Evolutionary conservation across 306 rosid species (phyloP).

Genomic region (Quercus suber): DNA sequence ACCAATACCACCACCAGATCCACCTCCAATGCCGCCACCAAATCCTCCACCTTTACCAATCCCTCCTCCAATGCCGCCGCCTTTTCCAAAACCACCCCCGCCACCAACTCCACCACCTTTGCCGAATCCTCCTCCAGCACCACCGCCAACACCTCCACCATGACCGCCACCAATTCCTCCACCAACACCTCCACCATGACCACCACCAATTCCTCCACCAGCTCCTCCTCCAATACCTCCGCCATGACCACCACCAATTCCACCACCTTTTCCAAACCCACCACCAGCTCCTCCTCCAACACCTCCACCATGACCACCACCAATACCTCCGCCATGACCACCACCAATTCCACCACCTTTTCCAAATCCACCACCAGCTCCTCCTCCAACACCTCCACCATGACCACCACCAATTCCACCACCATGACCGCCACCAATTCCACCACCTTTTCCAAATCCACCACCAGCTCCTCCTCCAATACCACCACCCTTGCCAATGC

Average conservation of each 20-base stretch:
- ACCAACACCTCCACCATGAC: slow-evolving; percentile 20
- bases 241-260: slow-evolving; percentile 15
- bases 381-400: slow-evolving; percentile 4
- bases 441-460: slow-evolving; percentile 8
- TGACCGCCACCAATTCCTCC: slow-evolving; percentile 25
- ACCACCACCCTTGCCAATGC: slow-evolving; percentile 22
- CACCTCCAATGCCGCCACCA: background rate
- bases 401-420: background rate
- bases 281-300: slow-evolving; percentile 2
- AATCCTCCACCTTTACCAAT: background rate
- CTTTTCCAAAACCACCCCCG: background rate
- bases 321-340: slow-evolving; percentile 6
- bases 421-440: slow-evolving; percentile 1
- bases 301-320: background rate
- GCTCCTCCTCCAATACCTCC: background rate
- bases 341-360: slow-evolving; percentile 3
- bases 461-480: background rate
- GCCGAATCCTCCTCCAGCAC: background rate
- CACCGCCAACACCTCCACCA: slow-evolving; percentile 36
- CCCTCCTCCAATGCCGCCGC: slow-evolving; percentile 24
- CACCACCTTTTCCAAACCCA: slow-evolving; percentile 4
- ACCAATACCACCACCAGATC: slow-evolving; percentile 17
- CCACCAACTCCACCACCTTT: slow-evolving; percentile 4
- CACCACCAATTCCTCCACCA: slow-evolving; percentile 21
- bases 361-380: background rate